Base-by-base conservation (phyloP, 352 stramenopile species). In the Phytophthora vignae region DNA sequence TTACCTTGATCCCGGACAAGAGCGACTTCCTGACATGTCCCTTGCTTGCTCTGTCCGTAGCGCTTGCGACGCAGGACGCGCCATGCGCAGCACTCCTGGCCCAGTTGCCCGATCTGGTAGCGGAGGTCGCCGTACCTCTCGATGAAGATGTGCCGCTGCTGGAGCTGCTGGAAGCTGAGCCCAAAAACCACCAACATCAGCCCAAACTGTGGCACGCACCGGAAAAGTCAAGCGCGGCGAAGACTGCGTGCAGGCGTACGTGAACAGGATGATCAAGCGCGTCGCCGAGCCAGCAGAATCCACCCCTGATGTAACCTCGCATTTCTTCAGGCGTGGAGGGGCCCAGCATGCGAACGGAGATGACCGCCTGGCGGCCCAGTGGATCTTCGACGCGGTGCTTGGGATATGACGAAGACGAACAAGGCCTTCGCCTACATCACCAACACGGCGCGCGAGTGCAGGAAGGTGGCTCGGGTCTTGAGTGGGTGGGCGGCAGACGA, bases 1-100 rank as follows among this genome's bases (percentile, higher is more conserved):
- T 87, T 4, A 76, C 67, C 4, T 46, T 84, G 15, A 67, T 84
- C 12, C 64, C 59, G 0, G 68, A 77, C 9, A 55, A 60, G 55
- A 27, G 7, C 0, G 53, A 62, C 19, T 64, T 76, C 19, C 1
- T 67, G 7, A 79, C 67, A 1, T 86, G 71, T 19, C 50, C 64
- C 1, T 3, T 83, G 3, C 60, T 69, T 6, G 38, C 64, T 1
- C 52, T 82, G 0, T 59, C 65, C 0, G 38, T 77, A 3, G 65
- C 60, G 0, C 14, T 83, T 9, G 61, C 53, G 9, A 62, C 60
- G 3, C 74, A 82, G 17, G 52, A 52, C 0, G 57, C 58, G 0
- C 71, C 58, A 4, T 55, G 48, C 17, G n/a, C 52, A 0, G 9
- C 55, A 0, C 56, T 78, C 8, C 57, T 80, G 0, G 10, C 38